phyloP scores from a whole-genome alignment of 176 grass and related monocot genomes.

The Oryza glaberrima region DNA sequence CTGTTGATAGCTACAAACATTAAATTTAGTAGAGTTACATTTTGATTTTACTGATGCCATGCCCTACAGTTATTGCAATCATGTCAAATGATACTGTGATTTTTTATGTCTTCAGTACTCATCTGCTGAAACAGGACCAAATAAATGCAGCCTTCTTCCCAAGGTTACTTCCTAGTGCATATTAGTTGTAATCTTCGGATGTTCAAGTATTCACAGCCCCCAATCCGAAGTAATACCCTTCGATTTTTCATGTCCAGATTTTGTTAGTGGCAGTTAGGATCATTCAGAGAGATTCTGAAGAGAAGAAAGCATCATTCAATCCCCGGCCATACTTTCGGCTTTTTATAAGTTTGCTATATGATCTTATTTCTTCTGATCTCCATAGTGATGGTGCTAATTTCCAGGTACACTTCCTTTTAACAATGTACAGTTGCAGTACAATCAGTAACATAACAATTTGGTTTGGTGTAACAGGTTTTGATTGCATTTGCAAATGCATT shows the following conservation, averaged over 20 bases:
- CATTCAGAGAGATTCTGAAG: conserved; percentile 77
- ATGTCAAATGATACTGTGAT: conserved; percentile 12
- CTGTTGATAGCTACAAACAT: neutral
- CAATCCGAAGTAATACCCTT: neutral
- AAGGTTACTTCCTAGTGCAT: conserved; percentile 51
- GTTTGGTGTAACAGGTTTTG: conserved; percentile 24
- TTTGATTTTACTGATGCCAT: neutral
- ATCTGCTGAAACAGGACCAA: conserved; percentile 60
- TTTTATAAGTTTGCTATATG: no score
- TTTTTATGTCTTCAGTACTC: conserved; percentile 61
- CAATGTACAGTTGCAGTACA: conserved; percentile 7
- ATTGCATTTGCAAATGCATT: conserved; percentile 47
- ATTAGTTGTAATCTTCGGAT: neutral
- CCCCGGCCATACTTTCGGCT: conserved; percentile 74
- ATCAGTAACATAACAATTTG: conserved; percentile 2
- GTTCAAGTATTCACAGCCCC: neutral
- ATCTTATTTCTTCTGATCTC: no score
- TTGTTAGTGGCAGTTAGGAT: conserved; percentile 60
- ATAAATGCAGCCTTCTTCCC: conserved; percentile 58
- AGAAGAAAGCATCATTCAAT: conserved; percentile 81
- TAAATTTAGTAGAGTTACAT: neutral
- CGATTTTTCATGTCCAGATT: conserved; percentile 59
- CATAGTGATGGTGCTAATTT: no score
- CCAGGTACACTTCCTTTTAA: conserved; percentile 11
- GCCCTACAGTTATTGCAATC: neutral